Conservation (phyloP, 148 eudicot species). For the Fagopyrum tataricum region DNA sequence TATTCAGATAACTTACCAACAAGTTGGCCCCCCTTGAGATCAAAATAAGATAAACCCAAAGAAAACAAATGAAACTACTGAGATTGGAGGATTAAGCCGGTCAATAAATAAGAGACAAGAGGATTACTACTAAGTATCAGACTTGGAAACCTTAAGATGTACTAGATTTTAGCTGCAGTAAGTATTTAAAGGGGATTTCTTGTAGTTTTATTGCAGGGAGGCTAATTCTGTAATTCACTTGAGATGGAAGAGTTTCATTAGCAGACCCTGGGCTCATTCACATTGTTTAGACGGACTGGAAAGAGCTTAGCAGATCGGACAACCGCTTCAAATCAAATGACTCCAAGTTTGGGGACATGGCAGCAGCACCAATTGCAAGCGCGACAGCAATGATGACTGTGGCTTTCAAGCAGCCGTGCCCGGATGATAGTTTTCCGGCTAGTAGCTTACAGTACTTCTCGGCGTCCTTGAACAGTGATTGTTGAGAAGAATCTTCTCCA, state of each 20-base stretch:
- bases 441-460: constrained; percentile 60
- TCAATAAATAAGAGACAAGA: neutral
- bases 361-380: constrained; percentile 44
- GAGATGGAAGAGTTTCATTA: neutral
- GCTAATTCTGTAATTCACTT: neutral
- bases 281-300: constrained; percentile 30
- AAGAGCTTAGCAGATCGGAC: constrained; percentile 43
- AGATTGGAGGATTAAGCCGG: neutral
- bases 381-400: constrained; percentile 28
- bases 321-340: constrained; percentile 46
- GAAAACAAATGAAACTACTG: neutral
- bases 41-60: neutral
- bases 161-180: constrained; percentile 5
- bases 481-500: constrained; percentile 35
- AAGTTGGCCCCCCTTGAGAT: constrained; percentile 3
- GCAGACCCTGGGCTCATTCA: neutral
- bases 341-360: constrained; percentile 39
- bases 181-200: neutral
- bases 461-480: constrained; percentile 42
- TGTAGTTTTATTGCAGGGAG: constrained; percentile 4
- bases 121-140: neutral
- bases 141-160: neutral
- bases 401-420: constrained; percentile 54
- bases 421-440: constrained; percentile 53
- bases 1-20: neutral